Evolutionary conservation across 495 filamentous ascomycete genomes (phyloP).

Genomic region (Astrocystis sublimbata): DNA sequence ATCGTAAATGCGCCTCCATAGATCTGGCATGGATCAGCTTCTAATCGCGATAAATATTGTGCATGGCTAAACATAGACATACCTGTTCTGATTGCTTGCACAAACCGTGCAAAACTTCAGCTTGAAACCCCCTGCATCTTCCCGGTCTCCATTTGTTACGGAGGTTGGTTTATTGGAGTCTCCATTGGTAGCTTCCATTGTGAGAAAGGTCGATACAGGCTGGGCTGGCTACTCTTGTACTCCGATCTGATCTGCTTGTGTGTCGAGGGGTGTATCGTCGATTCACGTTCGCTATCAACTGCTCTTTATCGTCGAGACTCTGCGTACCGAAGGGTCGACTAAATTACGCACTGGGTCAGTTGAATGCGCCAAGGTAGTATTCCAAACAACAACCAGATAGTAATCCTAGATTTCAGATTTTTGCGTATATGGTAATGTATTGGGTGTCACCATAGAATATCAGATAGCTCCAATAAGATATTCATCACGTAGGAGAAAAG

Average conservation of each 20-base stretch:
- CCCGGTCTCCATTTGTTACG: constrained; percentile 41
- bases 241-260: background rate
- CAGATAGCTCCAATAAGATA: constrained; percentile 97
- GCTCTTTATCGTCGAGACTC: background rate
- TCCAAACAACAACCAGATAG: constrained; percentile 5
- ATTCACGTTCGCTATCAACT: background rate
- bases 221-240: background rate
- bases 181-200: constrained; percentile 42
- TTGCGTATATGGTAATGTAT: constrained; percentile 54
- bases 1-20: constrained; percentile 95
- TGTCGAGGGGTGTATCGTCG: background rate
- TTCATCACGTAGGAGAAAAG: constrained; percentile 46
- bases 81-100: constrained; percentile 95
- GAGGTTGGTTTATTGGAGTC: constrained; percentile 23
- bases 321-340: background rate
- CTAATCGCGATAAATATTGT: background rate
- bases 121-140: constrained; percentile 61
- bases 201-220: background rate
- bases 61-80: constrained; percentile 25
- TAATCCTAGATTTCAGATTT: constrained; percentile 29
- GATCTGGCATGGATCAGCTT: constrained; percentile 54
- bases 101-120: constrained; percentile 98
- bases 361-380: background rate
- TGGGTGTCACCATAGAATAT: constrained; percentile 60
- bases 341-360: background rate